phyloP scores from a whole-genome alignment of 139 green algal species.

The Bryopsis sp. region DNA sequence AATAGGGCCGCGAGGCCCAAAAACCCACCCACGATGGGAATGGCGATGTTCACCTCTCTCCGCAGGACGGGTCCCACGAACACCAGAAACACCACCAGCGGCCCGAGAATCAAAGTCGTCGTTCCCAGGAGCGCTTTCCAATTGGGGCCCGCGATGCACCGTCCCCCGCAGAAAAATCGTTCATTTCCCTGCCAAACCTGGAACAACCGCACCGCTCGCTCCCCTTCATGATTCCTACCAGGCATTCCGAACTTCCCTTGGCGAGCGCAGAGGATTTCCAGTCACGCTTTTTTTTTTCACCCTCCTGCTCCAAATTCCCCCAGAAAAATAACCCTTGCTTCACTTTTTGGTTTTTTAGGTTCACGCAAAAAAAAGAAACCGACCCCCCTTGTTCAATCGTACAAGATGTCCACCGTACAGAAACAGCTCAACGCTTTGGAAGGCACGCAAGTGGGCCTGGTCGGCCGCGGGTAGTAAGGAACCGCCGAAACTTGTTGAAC shows the following conservation, averaged over 20 bases:
- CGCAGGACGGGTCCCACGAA: constrained; percentile 55
- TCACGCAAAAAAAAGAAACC: too few species aligned
- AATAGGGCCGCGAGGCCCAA: constrained; percentile 31
- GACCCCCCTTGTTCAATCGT: constrained; percentile 17
- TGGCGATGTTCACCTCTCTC: constrained; percentile 22
- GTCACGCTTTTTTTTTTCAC: not conserved
- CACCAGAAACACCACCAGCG: constrained; percentile 52
- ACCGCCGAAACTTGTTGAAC: not conserved
- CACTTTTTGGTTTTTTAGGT: not conserved
- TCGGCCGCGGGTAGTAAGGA: not conserved
- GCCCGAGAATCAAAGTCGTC: constrained; percentile 45
- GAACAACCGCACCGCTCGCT: constrained; percentile 37
- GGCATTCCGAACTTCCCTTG: not conserved
- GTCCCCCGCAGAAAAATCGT: constrained; percentile 46
- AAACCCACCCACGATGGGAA: constrained; percentile 22
- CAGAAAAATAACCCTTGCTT: not conserved
- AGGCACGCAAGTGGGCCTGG: constrained; percentile 18
- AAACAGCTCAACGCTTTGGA: constrained; percentile 31
- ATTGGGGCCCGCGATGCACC: constrained; percentile 56
- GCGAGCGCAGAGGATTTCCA: not conserved
- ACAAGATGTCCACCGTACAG: constrained; percentile 32
- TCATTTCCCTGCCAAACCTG: constrained; percentile 60
- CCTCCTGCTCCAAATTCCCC: not conserved
- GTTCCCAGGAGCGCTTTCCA: constrained; percentile 58
- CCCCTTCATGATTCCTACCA: constrained; percentile 4